phyloP scores from a whole-genome alignment of 2,329 filamentous ascomycete genomes.

The Alternaria arborescens region DNA sequence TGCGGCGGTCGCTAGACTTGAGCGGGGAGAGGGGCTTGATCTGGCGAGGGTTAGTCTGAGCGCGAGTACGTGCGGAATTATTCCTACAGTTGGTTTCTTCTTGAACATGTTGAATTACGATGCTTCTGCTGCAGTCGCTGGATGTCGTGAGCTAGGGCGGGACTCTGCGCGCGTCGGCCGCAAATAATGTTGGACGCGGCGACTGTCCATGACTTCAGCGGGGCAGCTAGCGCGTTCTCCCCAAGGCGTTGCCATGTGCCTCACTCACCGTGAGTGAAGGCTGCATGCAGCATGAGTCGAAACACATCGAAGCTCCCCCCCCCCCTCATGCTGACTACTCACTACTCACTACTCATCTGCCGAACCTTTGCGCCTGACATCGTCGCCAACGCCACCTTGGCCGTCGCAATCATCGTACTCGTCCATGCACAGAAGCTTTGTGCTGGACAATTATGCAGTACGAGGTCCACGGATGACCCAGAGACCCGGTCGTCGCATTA shows the following conservation, averaged over 20 bases:
- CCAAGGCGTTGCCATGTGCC: constrained; percentile 1
- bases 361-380: not conserved
- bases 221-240: constrained; percentile 15
- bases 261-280: not conserved
- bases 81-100: constrained; percentile 67
- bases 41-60: constrained; percentile 47
- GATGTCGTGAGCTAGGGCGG: not conserved
- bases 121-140: not conserved
- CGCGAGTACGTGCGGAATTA: not conserved
- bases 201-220: constrained; percentile 24
- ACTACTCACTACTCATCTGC: not conserved
- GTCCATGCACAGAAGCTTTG: not conserved
- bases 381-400: not conserved
- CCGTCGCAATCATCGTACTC: not conserved
- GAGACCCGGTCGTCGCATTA: constrained; percentile 7
- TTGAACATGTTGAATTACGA: constrained; percentile 64
- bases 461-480: constrained; percentile 4
- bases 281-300: not conserved
- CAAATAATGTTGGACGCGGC: constrained; percentile 1
- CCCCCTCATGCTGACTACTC: not conserved
- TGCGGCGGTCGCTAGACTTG: constrained; percentile 72
- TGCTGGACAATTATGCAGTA: not conserved
- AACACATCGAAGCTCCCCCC: too few relatives aligned
- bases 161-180: not conserved
- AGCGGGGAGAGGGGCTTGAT: constrained; percentile 73